These are phyloP conservation scores for Polygonum maritimum DNA, from an alignment of 148 eudicot species.

Conservation along the genomic window DNA sequence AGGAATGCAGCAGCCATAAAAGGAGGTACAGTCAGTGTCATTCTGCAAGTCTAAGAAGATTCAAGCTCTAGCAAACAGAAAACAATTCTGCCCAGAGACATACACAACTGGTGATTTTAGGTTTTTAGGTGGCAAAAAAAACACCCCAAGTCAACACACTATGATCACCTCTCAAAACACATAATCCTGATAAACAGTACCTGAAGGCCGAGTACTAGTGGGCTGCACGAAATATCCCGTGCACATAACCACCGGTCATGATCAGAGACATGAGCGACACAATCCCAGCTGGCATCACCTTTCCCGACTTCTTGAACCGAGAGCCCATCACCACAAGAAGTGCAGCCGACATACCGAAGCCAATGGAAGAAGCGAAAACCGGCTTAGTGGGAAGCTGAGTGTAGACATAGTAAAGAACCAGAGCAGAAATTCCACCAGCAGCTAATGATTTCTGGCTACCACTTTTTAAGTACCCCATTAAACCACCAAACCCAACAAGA, in stretches of 20 bases:
- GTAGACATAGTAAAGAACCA: constrained; percentile 44
- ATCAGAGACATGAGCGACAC: constrained; percentile 69
- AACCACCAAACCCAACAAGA: constrained; percentile 70
- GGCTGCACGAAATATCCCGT: constrained; percentile 55
- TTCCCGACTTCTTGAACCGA: constrained; percentile 60
- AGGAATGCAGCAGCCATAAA: background rate
- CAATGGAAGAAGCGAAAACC: constrained; percentile 55
- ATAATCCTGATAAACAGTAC: background rate
- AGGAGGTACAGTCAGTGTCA: background rate
- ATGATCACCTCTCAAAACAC: background rate
- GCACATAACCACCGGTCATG: constrained; percentile 71
- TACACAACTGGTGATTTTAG: background rate
- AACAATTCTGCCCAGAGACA: background rate
- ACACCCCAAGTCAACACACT: background rate
- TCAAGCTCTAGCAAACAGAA: background rate
- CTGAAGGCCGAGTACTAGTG: constrained; percentile 17
- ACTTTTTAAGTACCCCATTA: constrained; percentile 66
- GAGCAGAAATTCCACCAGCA: constrained; percentile 69
- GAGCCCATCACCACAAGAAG: constrained; percentile 69
- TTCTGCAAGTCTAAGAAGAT: background rate
- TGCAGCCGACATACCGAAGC: constrained; percentile 60
- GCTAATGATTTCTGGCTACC: constrained; percentile 64
- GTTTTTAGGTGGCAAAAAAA: background rate
- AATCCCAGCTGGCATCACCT: constrained; percentile 81
- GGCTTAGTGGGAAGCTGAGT: constrained; percentile 69